Evolutionary conservation across 2,329 filamentous ascomycete species (phyloP).

Genomic region (Pseudogymnoascus sp.): DNA sequence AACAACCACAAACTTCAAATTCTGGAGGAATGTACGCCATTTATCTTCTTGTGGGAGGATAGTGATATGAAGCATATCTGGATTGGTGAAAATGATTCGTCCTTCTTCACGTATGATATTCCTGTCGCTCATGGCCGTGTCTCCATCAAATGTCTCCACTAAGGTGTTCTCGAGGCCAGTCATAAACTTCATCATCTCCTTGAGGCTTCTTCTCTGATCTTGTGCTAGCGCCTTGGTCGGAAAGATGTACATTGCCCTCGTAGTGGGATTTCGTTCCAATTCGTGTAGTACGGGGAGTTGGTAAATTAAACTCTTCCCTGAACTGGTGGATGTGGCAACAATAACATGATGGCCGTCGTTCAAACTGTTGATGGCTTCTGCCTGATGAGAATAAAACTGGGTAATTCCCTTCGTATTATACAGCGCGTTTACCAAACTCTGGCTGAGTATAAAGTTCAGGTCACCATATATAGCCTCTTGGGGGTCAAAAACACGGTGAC

Average conservation of each 20-base stretch:
- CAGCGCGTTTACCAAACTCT: constrained; percentile 87
- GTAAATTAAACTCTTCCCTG: constrained; percentile 96
- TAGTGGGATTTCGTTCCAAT: constrained; percentile 67
- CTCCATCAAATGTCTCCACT: constrained; percentile 93
- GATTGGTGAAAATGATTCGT: constrained; percentile 93
- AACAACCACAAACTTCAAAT: constrained; percentile 83
- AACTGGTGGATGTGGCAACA: constrained; percentile 89
- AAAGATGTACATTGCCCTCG: constrained; percentile 94
- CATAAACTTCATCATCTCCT: constrained; percentile 77
- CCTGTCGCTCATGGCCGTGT: constrained; percentile 75
- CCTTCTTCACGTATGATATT: constrained; percentile 80
- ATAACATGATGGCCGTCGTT: constrained; percentile 80
- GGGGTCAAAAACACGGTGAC: constrained; percentile 82
- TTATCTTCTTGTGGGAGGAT: constrained; percentile 85
- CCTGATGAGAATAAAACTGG: constrained; percentile 82
- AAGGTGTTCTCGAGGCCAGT: constrained; percentile 65
- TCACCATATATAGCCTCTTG: constrained; percentile 78
- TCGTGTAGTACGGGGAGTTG: constrained; percentile 87
- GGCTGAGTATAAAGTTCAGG: constrained; percentile 77
- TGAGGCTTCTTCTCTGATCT: constrained; percentile 83
- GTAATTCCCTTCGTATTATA: constrained; percentile 88
- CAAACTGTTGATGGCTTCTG: constrained; percentile 85
- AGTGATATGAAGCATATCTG: constrained; percentile 93
- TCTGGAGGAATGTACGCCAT: constrained; percentile 83
- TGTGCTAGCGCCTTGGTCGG: constrained; percentile 95